Conservation (phyloP, 371 early-diverging fungal species). For the Circinella umbellata region DNA sequence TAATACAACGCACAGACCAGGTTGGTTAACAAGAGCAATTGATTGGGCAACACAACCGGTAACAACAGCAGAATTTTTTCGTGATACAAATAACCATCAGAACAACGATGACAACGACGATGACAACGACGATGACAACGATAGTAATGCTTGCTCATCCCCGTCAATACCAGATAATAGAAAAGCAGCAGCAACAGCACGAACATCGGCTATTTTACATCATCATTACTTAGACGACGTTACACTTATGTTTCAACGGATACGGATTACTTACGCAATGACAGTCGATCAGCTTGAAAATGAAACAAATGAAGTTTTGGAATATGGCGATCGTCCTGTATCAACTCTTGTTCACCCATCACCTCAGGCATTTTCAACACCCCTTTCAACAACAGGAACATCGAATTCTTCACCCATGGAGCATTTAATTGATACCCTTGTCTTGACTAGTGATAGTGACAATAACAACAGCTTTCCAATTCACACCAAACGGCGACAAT, state of each 20-base stretch:
- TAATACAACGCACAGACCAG: constrained; percentile 65
- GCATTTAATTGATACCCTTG: constrained; percentile 5
- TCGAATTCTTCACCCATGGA: neutral
- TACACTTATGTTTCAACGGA: constrained; percentile 42
- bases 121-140: no score
- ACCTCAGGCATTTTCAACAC: neutral
- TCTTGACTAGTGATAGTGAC: neutral
- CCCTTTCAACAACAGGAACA: neutral
- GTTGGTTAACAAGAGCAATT: constrained; percentile 62
- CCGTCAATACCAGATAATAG: neutral
- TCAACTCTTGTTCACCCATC: neutral
- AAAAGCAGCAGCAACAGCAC: neutral
- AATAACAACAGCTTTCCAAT: constrained; percentile 7
- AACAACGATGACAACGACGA: neutral
- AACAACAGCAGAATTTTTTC: constrained; percentile 28
- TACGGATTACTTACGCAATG: constrained; percentile 41
- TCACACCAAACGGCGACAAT: constrained; percentile 17
- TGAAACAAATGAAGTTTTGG: constrained; percentile 18
- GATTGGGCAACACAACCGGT: constrained; percentile 57
- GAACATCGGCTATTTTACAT: constrained; percentile 8
- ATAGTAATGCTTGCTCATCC: neutral
- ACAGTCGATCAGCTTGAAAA: constrained; percentile 29
- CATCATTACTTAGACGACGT: constrained; percentile 36
- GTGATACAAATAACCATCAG: constrained; percentile 8
- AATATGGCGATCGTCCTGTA: constrained; percentile 11